Evolutionary conservation across 768 basidiomycete species (phyloP).

Genomic region (Trametes gibbosa): DNA sequence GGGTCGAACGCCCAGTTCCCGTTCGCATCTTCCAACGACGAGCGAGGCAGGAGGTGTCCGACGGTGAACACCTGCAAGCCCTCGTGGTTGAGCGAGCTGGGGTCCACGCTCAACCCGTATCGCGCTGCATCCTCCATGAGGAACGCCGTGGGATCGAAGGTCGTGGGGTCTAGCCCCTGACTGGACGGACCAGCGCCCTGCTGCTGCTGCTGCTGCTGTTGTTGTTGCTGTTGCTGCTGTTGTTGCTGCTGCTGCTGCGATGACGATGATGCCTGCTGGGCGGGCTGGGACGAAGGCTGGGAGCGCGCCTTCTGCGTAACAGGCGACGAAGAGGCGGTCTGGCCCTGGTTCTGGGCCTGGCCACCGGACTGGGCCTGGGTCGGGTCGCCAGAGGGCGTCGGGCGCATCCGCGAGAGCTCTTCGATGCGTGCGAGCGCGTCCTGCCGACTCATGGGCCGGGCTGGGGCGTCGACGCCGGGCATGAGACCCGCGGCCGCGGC

Average conservation of each 20-base stretch:
- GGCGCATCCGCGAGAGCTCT: conserved; percentile 47
- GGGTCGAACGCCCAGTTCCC: conserved; percentile 64
- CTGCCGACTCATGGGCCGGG: conserved; percentile 35
- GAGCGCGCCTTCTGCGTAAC: neutral
- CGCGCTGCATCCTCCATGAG: conserved; percentile 24
- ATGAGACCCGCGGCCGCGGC: conserved; percentile 32
- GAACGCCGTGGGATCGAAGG: conserved; percentile 18
- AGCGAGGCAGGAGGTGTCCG: conserved; percentile 68
- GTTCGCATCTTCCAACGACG: conserved; percentile 45
- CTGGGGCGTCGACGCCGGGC: conserved; percentile 22
- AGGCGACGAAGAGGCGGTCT: neutral
- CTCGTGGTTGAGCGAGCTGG: conserved; percentile 41
- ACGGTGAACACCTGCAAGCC: conserved; percentile 80
- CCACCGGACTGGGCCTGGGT: conserved; percentile 11
- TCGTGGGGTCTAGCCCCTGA: conserved; percentile 7
- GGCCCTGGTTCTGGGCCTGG: conserved; percentile 14
- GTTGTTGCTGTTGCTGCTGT: conserved; percentile 1
- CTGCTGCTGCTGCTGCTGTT: conserved; percentile 7
- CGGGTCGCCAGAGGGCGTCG: conserved; percentile 18
- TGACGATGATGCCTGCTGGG: conserved; percentile 1
- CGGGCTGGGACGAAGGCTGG: neutral
- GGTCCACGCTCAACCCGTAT: conserved; percentile 22
- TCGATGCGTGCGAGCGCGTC: conserved; percentile 53
- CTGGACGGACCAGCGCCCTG: conserved; percentile 8
- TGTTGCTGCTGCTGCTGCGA: neutral